Base-by-base conservation (phyloP, 306 rosid species). In the Crotalaria pallida region DNA sequence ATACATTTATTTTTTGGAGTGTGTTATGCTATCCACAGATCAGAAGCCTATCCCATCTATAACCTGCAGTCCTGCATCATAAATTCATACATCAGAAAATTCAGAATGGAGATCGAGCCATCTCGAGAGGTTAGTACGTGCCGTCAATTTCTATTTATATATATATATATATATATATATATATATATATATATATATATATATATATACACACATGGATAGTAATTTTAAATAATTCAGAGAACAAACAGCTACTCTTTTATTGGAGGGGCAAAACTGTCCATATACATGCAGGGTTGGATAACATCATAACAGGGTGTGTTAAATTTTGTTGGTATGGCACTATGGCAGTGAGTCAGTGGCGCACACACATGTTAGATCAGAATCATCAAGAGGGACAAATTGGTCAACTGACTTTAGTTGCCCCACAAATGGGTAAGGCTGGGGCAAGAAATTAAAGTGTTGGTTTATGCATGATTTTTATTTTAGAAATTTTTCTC, bases 371-470 rank as follows among this genome's bases (percentile, higher is more conserved):
- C 74, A 55, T 62, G 81, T 41, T 60, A 59, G 33, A 45, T 44
- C 43, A 58, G 78, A 74, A 78, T 36, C 48, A 58, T 44, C 15
- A 60, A 38, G n/a, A 52, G 55, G 81, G 79, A 58, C 50, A 33
- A 10, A 23, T 21, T 41, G 38, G 85, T 84, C 62, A 79, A 66
- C 75, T 67, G 16, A 68, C 21, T 38, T 11, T 10, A 7, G 18
- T 10, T 44, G 57, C 18, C 58, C 77, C 52, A 45, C 72, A 41
- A 31, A 33, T 36, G 78, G 51, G 26, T 11, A 55, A 58, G 15
- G 63, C 59, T 65, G 49, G 13, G 70, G 80, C 67, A 68, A 68
- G 27, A 65, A 58, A 60, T 67, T 13, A 31, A 58, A 63, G 3
- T 27, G 59, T 41, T 6, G 5, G 1, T 11, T 8, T 43, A 27